These are phyloP conservation scores for Colletotrichum lindemuthianum DNA, from an alignment of 2,329 filamentous ascomycete species.

Conservation along the genomic window DNA sequence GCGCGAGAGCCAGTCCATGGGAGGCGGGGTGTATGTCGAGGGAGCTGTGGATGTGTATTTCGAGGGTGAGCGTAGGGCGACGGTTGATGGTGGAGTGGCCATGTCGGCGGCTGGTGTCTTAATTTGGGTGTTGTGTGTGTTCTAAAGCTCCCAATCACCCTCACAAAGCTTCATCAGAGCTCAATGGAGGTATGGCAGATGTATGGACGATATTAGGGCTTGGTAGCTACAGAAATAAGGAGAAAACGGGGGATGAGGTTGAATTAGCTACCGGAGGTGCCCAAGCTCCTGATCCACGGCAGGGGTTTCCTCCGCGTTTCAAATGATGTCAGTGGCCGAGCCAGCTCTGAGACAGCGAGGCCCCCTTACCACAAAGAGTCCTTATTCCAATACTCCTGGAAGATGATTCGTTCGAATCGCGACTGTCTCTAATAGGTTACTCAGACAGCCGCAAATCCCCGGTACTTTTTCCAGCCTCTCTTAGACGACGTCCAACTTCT, in stretches of 20 bases:
- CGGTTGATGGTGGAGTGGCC: slow-evolving; percentile 28
- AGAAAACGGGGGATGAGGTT: neutral
- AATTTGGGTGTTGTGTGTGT: neutral
- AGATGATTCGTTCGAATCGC: slow-evolving; percentile 9
- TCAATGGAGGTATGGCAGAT: neutral
- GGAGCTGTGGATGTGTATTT: slow-evolving; percentile 52
- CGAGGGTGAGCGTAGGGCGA: slow-evolving; percentile 51
- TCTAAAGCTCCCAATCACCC: too few species aligned
- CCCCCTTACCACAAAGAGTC: neutral
- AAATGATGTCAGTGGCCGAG: slow-evolving; percentile 33
- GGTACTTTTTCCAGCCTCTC: neutral
- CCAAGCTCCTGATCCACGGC: slow-evolving; percentile 44
- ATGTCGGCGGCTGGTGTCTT: slow-evolving; percentile 9
- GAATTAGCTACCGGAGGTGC: slow-evolving; percentile 40
- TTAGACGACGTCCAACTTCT: neutral
- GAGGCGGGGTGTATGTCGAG: slow-evolving; percentile 52
- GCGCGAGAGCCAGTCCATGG: slow-evolving; percentile 68
- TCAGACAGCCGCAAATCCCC: slow-evolving; percentile 24
- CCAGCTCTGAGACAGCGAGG: neutral
- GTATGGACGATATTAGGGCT: neutral
- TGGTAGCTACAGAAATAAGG: neutral
- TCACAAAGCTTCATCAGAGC: neutral
- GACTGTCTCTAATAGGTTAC: slow-evolving; percentile 5
- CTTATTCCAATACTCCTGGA: neutral
- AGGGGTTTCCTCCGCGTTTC: slow-evolving; percentile 32